Base-by-base conservation (phyloP, 306 rosid genomes). In the Trifolium pratense region DNA sequence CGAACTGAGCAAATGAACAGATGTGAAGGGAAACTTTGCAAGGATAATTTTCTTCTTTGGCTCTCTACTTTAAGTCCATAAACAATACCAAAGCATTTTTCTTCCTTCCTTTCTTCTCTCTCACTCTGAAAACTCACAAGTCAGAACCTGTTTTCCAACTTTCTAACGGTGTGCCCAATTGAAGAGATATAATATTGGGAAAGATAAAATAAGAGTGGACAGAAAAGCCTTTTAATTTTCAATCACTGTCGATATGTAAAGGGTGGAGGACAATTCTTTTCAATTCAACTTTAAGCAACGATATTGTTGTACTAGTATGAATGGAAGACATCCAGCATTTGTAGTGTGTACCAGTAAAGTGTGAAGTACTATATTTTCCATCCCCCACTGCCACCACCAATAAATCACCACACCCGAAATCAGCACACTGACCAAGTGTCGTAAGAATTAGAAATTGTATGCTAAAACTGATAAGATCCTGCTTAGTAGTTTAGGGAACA, bases 201-300 rank as follows among this genome's bases (percentile, higher is more conserved):
- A 58, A 39, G 34, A 16, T 52, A 31, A 67, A 37, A 58, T 16
- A 32, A 25, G 40, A 58, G 66, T 31, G 9, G 23, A 60, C 17
- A 16, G 25, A 56, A 57, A 73, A 32, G 34, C 17, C 51, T 49
- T 16, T 49, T 25, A 32, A 57, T 65, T 56, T 56, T 65, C 39
- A 20, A 15, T 42, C 29, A 11, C 29, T 43, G 26, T 20, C 58
- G 51, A 14, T 65, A 21, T 40, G 69, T 32, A 29, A 37, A 31
- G 51, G 42, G 82, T 53, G n/a, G 34, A 53, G 58, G 68, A 14
- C 42, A 59, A 29, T 59, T 29, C 1, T 29, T 55, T 29, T 12
- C 64, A 1, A 17, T 52, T 52, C 26, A 52, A 52, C 4, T 17
- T 52, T 52, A 52, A 17, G 58, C 11, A 7, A 17, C 9, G 1